Evolutionary conservation across 1,284 basidiomycete species (phyloP), one percentile per base, ranked within the genome.

Genomic region (Ceratobasidium sp.): DNA sequence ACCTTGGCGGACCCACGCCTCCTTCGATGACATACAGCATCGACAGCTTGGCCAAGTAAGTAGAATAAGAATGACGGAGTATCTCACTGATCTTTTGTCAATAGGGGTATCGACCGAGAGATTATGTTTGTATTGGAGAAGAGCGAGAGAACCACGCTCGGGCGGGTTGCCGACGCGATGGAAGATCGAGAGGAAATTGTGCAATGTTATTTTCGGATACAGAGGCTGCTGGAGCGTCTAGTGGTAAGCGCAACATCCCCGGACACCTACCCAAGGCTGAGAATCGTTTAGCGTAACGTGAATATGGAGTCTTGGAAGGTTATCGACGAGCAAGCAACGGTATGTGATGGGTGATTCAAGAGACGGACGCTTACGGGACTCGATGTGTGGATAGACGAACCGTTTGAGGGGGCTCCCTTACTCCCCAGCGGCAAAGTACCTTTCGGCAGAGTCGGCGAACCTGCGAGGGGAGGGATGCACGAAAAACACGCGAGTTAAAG

Each of bases 321-420:
- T 15, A 24, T 57, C 8, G 54, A 57, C 54, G 54, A 57, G n/a
- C 54, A 57, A 33, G 29, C 54, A 1, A 57, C 24, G 24, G 54
- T 29, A 57, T n/a, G 50, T 53, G 50, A 5, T 53, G 17, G 15
- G 54, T 14, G 15, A 31, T 17, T 17, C 11, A 27, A 31, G 11
- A 57, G 17, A n/a, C 29, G 9, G 27, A 24, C 8, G 29, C 36
- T 31, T 29, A n/a, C 22, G 29, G 19, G 27, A n/a, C 6, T 19
- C 7, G 9, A 2, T 29, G n/a, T 57, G 29, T 57, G 9, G 15
- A 11, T 2, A 57, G 54, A n/a, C 29, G 29, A 17, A 7, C 1
- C 22, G 54, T 11, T 24, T 57, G 3, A 27, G 19, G 9, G 24
- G 19, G n/a, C 36, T 57, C 14, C 54, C 54, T 17, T 11, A 57